Evolutionary conservation across 768 basidiomycete genomes (phyloP).

Genomic region (Lactarius trivialis): DNA sequence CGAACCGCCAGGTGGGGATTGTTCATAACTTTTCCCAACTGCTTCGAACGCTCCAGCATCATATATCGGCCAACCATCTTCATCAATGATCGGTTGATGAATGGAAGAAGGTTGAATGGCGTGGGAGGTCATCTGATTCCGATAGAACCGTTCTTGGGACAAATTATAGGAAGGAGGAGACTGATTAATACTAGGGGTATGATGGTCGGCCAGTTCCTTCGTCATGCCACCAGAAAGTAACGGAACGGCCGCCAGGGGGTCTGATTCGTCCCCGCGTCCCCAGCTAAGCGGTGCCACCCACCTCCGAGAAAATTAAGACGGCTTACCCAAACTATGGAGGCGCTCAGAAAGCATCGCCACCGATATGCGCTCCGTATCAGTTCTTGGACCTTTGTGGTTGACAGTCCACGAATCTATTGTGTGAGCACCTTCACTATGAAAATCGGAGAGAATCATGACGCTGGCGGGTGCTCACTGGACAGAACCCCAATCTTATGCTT

Average conservation of each 20-base stretch:
- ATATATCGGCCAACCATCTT: conserved; percentile 18
- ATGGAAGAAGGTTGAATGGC: conserved; percentile 6
- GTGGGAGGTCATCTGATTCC: conserved; percentile 13
- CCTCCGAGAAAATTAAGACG: neutral
- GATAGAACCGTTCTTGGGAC: conserved; percentile 14
- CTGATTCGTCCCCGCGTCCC: no score
- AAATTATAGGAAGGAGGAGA: conserved; percentile 22
- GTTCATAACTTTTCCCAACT: conserved; percentile 1
- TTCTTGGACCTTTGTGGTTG: neutral
- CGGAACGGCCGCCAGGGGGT: no score
- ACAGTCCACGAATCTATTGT: neutral
- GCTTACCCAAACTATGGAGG: neutral
- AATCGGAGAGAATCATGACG: neutral
- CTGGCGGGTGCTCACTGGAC: neutral
- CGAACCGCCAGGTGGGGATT: no score
- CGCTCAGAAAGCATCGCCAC: neutral
- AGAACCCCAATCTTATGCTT: neutral
- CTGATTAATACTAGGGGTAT: no score
- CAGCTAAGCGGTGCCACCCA: neutral
- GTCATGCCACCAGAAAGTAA: no score
- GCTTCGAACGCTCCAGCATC: conserved; percentile 16
- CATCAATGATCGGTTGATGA: neutral
- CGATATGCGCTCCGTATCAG: neutral
- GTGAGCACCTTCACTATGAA: neutral
- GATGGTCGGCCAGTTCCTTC: no score